Conservation (phyloP, 23 red algal genomes). For the Gracilaria gracilis region DNA sequence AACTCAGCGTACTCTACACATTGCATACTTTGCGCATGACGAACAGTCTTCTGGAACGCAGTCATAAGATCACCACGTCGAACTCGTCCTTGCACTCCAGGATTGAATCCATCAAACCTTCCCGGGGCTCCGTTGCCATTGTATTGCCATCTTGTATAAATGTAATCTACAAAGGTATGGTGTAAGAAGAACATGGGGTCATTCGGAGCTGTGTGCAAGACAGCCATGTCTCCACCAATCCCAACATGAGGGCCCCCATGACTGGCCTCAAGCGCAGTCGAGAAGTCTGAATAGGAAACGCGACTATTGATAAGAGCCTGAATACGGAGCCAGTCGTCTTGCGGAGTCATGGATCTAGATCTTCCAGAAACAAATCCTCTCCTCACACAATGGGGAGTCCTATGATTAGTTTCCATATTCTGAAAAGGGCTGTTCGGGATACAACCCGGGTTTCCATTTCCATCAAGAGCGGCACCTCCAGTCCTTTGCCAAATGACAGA, state of each 20-base stretch:
- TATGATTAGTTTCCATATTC: conserved; percentile 9
- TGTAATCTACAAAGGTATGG: conserved; percentile 66
- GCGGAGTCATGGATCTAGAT: conserved; percentile 24
- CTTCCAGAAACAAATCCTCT: conserved; percentile 45
- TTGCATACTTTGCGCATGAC: conserved; percentile 26
- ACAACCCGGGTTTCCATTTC: background rate
- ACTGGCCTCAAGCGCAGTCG: conserved; percentile 50
- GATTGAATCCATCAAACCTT: conserved; percentile 28
- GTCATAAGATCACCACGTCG: conserved; percentile 6
- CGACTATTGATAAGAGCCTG: conserved; percentile 8
- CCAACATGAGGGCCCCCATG: conserved; percentile 60
- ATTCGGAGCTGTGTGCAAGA: conserved; percentile 44
- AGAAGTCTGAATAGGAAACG: conserved; percentile 17
- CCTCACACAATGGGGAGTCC: conserved; percentile 40
- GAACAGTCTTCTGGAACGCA: conserved; percentile 49
- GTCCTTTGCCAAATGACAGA: conserved; percentile 44
- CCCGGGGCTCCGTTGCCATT: conserved; percentile 4
- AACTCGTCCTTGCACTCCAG: conserved; percentile 13
- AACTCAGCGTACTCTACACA: conserved; percentile 60
- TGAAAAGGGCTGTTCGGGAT: conserved; percentile 33
- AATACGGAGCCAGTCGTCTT: conserved; percentile 29
- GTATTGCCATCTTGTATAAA: conserved; percentile 25
- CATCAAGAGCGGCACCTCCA: conserved; percentile 43
- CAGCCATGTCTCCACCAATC: conserved; percentile 67
- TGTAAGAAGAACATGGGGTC: conserved; percentile 76